Conservation (phyloP, 176 grass and related monocot genomes). For the Elymus sibiricus region DNA sequence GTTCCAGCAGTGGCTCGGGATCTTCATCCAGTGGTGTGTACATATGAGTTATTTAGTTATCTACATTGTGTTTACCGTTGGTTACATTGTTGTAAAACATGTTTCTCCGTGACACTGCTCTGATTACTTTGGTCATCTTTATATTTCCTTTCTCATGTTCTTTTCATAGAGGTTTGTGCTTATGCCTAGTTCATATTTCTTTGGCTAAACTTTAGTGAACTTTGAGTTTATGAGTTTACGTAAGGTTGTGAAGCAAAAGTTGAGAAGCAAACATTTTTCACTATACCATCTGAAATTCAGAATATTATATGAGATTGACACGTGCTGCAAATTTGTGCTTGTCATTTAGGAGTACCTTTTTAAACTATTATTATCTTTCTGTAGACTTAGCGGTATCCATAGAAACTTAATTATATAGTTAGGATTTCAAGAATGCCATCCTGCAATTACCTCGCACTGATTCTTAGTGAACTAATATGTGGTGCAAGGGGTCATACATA, state of each 20-base stretch:
- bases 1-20: conserved; percentile 73
- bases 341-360: neutral
- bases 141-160: neutral
- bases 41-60: conserved; percentile 8
- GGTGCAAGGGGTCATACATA: neutral
- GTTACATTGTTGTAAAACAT: conserved; percentile 16
- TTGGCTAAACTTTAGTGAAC: neutral
- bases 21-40: conserved; percentile 89
- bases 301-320: neutral
- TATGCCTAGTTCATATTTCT: neutral
- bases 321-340: neutral
- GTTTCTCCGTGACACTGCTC: neutral
- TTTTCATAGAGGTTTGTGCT: neutral
- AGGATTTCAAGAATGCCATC: neutral
- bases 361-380: neutral
- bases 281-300: neutral
- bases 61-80: neutral
- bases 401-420: neutral
- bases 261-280: neutral
- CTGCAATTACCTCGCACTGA: neutral
- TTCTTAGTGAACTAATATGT: neutral
- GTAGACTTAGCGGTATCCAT: neutral
- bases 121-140: neutral
- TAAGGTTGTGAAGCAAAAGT: no score
- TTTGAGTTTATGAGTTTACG: neutral